Evolutionary conservation across 768 basidiomycete species (phyloP).

Genomic region (Favolaschia claudopus): DNA sequence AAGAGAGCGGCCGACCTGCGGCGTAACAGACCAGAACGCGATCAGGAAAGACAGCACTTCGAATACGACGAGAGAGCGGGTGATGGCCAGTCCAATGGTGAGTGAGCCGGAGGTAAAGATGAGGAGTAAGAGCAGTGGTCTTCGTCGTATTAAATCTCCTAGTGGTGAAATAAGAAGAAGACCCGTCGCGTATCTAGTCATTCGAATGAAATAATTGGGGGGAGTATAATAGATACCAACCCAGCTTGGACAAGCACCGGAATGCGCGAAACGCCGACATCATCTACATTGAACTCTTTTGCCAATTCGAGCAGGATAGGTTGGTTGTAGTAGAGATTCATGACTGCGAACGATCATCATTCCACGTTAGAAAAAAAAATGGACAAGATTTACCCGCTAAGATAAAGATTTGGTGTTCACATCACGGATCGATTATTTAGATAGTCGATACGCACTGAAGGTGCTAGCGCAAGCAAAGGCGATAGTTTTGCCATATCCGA

Average conservation of each 20-base stretch:
- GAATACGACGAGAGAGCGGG: slow-evolving; percentile 51
- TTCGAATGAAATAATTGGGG: background rate
- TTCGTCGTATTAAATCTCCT: slow-evolving; percentile 68
- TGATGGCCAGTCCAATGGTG: slow-evolving; percentile 60
- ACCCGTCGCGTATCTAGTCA: slow-evolving; percentile 54
- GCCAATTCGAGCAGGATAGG: slow-evolving; percentile 54
- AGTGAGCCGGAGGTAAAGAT: slow-evolving; percentile 49
- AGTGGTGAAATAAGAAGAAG: slow-evolving; percentile 64
- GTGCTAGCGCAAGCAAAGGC: slow-evolving; percentile 46
- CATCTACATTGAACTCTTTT: slow-evolving; percentile 31
- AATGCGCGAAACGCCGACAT: slow-evolving; percentile 35
- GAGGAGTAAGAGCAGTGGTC: slow-evolving; percentile 57
- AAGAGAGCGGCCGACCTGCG: slow-evolving; percentile 59
- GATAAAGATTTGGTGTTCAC: too few species aligned
- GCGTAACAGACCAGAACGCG: slow-evolving; percentile 57
- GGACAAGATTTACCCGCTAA: too few species aligned
- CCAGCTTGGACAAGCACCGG: slow-evolving; percentile 57
- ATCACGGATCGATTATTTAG: too few species aligned
- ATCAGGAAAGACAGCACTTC: slow-evolving; percentile 59
- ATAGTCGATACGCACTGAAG: slow-evolving; percentile 46
- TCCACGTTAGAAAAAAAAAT: too few species aligned
- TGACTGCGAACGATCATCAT: slow-evolving; percentile 31
- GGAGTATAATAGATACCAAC: slow-evolving; percentile 30
- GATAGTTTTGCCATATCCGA: slow-evolving; percentile 49
- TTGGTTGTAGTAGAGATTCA: slow-evolving; percentile 66